Evolutionary conservation across 192 early-diverging fungal genomes (phyloP).

Genomic region (Spizellomyces punctatus): DNA sequence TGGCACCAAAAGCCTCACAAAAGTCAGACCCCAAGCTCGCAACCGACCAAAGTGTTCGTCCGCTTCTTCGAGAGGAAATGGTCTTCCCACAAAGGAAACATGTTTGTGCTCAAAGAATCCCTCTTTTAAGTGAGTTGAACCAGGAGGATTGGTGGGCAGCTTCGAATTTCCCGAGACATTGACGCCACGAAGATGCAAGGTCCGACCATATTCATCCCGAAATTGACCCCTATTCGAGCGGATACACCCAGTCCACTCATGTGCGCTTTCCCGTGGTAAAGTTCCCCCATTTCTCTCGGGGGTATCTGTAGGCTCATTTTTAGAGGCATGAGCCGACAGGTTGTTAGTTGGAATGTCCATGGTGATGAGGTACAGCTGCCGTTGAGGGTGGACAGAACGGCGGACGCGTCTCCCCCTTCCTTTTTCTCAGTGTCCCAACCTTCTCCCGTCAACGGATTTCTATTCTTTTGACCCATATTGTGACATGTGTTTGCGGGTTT

Average conservation of each 20-base stretch:
- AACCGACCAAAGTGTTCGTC: conserved; percentile 75
- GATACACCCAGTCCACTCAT: conserved; percentile 11
- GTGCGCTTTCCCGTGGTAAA: background rate
- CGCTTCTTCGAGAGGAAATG: conserved; percentile 75
- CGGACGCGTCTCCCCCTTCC: too few species aligned
- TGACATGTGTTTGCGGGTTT: too few species aligned
- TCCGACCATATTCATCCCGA: conserved; percentile 40
- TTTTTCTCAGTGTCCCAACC: too few species aligned
- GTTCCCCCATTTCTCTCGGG: too few species aligned
- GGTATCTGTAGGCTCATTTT: too few species aligned
- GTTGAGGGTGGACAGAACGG: too few species aligned
- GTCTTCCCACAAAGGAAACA: conserved; percentile 78
- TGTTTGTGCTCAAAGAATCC: conserved; percentile 72
- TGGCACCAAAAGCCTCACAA: conserved; percentile 74
- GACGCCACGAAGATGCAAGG: conserved; percentile 62
- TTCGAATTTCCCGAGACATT: conserved; percentile 80
- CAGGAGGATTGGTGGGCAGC: conserved; percentile 71
- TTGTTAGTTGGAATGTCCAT: too few species aligned
- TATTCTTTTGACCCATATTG: too few species aligned
- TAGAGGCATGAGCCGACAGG: too few species aligned
- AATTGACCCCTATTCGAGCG: conserved; percentile 25
- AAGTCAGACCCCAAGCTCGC: conserved; percentile 77
- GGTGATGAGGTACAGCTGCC: too few species aligned
- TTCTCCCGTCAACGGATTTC: too few species aligned
- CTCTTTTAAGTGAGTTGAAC: conserved; percentile 61